Base-by-base conservation (phyloP, 345 rosid genomes). In the Zanthoxylum bungeanum region DNA sequence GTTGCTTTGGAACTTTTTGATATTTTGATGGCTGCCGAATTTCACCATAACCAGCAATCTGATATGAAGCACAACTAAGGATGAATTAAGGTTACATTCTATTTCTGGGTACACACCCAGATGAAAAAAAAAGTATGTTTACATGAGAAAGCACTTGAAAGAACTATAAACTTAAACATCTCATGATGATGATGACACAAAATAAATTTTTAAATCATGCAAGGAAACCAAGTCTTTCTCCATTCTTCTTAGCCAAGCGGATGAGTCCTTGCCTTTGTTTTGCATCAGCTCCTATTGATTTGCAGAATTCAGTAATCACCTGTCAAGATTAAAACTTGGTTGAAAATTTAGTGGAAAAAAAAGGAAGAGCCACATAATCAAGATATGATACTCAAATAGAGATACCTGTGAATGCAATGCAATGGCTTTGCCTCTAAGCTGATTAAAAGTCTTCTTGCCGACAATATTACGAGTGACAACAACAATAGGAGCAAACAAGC, bases 231-330 rank as follows among this genome's bases (percentile, higher is more conserved):
- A 95, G 97, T 71, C 79, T 88, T 51, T 95, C 98, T 39, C 99
- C 99, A 68, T 95, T 95, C 86, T 92, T 95, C 87, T 92, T 95
- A n/a, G 97, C 99, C 75, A 95, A 71, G 56, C 99, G 86, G 46
- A 95, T 95, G 66, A 95, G 80, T 21, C 99, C 98, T 80, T 95
- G 99, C 85, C 98, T 89, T 76, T 92, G 99, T 74, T 95, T 95
- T 0, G 89, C 81, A 85, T 95, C 99, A 6, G 99, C 98, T 75
- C 99, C 99, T 39, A 95, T 92, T 10, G 99, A 83, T 83, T 87
- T 95, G 87, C 98, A 95, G 81, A 95, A 95, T 73, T 92, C 98
- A 1, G 88, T 93, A 44, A 93, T 95, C 64, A 95, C 97, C 98
- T 92, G 89, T 28, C 57, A 60, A 50, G 47, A 66, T 68, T 46